Conservation (phyloP, 192 early-diverging fungal genomes). For the Podila verticillata region DNA sequence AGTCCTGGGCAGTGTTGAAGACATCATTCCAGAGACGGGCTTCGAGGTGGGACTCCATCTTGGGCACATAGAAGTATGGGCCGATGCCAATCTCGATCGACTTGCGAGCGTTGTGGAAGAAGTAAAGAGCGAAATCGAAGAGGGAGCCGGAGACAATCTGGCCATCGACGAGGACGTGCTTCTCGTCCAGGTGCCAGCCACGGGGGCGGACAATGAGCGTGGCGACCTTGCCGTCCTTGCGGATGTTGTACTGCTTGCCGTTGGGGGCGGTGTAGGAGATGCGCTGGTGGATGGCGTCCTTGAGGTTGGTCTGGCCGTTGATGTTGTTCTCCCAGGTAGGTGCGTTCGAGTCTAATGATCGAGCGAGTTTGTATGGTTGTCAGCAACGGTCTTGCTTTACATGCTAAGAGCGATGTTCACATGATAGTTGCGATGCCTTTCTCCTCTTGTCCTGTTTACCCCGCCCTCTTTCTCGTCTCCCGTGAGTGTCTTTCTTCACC, state of each 20-base stretch:
- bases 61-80: slow-evolving; percentile 99
- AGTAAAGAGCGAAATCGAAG: slow-evolving; percentile 98
- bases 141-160: slow-evolving; percentile 93
- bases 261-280: slow-evolving; percentile 88
- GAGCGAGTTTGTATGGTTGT: too few species aligned
- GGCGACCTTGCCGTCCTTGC: slow-evolving; percentile 89
- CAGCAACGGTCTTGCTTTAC: too few species aligned
- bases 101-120: slow-evolving; percentile 97
- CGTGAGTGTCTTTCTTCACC: neutral
- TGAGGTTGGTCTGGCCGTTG: slow-evolving; percentile 92
- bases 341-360: slow-evolving; percentile 84
- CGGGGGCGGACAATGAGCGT: slow-evolving; percentile 94
- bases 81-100: slow-evolving; percentile 86
- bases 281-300: slow-evolving; percentile 88
- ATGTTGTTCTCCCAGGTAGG: slow-evolving; percentile 97
- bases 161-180: slow-evolving; percentile 93
- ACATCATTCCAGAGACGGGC: slow-evolving; percentile 99
- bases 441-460: neutral
- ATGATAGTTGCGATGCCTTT: neutral
- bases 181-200: slow-evolving; percentile 99
- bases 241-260: slow-evolving; percentile 95
- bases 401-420: too few species aligned
- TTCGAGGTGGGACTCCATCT: slow-evolving; percentile 98
- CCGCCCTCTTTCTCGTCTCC: neutral
- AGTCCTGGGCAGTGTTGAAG: slow-evolving; percentile 96